Evolutionary conservation across 169 alveolate species (phyloP), one percentile per base, ranked within the genome.

Genomic region (Eimeria tenella): DNA sequence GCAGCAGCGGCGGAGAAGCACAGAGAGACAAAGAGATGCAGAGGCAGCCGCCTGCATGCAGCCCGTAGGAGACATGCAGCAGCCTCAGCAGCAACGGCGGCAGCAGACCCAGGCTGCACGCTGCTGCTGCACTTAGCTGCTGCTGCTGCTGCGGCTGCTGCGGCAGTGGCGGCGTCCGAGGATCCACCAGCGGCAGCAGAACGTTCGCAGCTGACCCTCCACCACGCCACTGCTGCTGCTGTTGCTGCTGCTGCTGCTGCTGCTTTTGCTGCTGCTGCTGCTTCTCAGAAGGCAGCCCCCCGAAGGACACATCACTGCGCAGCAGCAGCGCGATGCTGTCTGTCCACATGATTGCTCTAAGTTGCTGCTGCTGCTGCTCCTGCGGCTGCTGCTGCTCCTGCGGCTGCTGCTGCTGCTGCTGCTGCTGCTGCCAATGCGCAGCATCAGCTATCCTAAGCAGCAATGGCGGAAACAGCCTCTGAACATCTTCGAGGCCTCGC

Each of bases 251-350:
- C 77, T 68, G 84, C 53, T 75, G 86, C 68, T 75, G 86, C 86
- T 75, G 86, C n/a, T n/a, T n/a, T n/a, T n/a, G n/a, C n/a, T n/a
- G n/a, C 87, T 79, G 87, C 71, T 79, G 87, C 63, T 79, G 87
- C 87, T 53, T 49, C 70, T 79, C 87, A 19, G 87, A 6, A 23
- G 87, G 17, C 19, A 23, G 0, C 6, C 56, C 70, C 3, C 87
- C 87, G 23, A 79, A 79, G 19, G 71, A 50, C 52, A 79, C 25
- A 23, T 49, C 68, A 50, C 71, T 53, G 52, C 70, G 87, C 17
- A 79, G 53, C 63, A 52, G n/a, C 63, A 79, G 25, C 52, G 70
- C 70, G 10, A 79, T 19, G 87, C 71, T 79, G 87, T 53, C 87
- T 5, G 70, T 79, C 87, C 87, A 79, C 63, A 25, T 6, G 50